Evolutionary conservation across 140 eudicot genomes (phyloP).

Genomic region (Senecio squalidus): DNA sequence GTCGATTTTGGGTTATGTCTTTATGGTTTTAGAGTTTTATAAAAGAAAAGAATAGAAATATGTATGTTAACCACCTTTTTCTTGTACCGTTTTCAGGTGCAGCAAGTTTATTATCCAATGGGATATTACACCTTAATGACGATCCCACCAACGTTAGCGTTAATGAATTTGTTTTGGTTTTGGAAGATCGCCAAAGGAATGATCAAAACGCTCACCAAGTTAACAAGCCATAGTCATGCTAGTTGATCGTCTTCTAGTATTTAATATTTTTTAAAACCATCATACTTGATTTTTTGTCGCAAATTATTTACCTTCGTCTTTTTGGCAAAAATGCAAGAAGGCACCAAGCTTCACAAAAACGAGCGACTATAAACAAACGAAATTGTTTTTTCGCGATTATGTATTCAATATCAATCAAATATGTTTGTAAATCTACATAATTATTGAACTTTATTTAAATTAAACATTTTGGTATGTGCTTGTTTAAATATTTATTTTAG

Average conservation of each 20-base stretch:
- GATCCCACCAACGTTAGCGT: constrained; percentile 41
- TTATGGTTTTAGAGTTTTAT: no score
- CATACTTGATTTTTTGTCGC: neutral
- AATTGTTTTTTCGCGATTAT: neutral
- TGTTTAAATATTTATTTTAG: no score
- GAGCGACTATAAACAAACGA: neutral
- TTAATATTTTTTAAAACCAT: neutral
- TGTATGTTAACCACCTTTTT: no score
- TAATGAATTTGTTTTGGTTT: constrained; percentile 75
- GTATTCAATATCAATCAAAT: neutral
- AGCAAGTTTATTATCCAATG: constrained; percentile 42
- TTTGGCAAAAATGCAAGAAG: neutral
- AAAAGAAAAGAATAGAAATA: no score
- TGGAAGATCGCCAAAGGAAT: constrained; percentile 75
- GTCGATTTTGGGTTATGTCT: no score
- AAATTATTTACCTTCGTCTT: neutral
- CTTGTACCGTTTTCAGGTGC: constrained; percentile 40
- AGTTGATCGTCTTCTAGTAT: neutral
- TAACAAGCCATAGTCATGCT: constrained; percentile 34
- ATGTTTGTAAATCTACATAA: neutral
- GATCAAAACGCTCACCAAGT: constrained; percentile 56
- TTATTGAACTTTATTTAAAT: neutral
- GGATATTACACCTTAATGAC: constrained; percentile 63
- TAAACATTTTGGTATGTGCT: constrained; percentile 3
- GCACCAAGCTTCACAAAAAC: neutral